Base-by-base conservation (phyloP, 2,329 filamentous ascomycete genomes). In the Knufia fluminis region DNA sequence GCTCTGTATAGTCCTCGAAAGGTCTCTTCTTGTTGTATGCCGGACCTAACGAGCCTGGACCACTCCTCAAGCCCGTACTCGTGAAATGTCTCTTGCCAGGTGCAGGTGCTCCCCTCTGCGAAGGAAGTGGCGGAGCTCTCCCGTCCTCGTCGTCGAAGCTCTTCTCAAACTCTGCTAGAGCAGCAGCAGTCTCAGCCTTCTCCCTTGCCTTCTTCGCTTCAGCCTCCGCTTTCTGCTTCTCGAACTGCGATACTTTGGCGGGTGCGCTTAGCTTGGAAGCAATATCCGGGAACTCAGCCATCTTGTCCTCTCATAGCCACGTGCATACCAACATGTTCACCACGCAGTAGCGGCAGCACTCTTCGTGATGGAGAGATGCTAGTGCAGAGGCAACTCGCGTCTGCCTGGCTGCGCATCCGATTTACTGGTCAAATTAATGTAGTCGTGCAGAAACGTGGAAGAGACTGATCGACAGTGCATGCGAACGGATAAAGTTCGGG, bases 131-230 rank as follows among this genome's bases (percentile, higher is more conserved):
- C 1, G 54, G 45, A 46, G 48, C 54, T 46, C 52, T 57, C 20
- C 59, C 62, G 53, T 72, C 73, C 4, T 26, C 46, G 55, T 71
- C 72, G 50, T 72, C 73, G 54, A 74, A 76, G 17, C 71, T 88
- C 67, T 91, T 91, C 50, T 92, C 80, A 58, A 95, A 95, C 57
- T 91, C 87, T 59, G 88, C 81, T 65, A 90, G 86, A 1, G 89
- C 87, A 20, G 87, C 88, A 19, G 85, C 86, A 4, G 86, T 94
- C 68, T 95, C 90, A 57, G 84, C 87, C 61, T 84, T 85, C 66
- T 94, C 90, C 57, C 87, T 79, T 58, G 79, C 77, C 52, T 86
- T 82, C 70, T 95, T 95, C 20, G 87, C 88, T 71, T 94, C 88
- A 50, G 86, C 86, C 64, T 94, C 88, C 52, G 86, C 86, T 66